Evolutionary conservation across 2,329 filamentous ascomycete species (phyloP), one percentile per base, ranked within the genome.

Genomic region (Epichloe sibirici): DNA sequence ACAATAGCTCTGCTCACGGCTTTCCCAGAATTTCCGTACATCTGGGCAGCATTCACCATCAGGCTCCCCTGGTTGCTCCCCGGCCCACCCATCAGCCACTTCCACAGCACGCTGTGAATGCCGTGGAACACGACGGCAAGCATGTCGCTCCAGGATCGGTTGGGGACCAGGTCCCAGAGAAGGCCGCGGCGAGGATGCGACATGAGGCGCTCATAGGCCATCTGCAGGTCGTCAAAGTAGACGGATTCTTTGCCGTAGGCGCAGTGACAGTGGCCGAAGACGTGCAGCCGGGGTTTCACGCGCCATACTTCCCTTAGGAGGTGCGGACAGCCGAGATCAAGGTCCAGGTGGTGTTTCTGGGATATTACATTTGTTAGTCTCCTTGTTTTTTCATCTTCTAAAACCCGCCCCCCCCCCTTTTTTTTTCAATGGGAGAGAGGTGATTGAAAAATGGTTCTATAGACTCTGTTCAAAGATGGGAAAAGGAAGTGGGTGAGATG

Each of bases 251-350:
- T 73, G 15, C 89, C 90, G 45, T 85, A 78, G 8, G 81, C 86
- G 62, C 77, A 85, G 69, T 95, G 90, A 25, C 90, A 78, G 67
- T 95, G 90, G 1, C 89, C 90, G 65, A 93, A 95, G 47, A 95
- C 77, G 66, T 95, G 88, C 13, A 95, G 71, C 12, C 73, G 73
- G 0, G 90, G 90, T 56, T 79, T 82, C 11, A 89, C 81, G 38
- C 85, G 79, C 82, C 85, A 88, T 17, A 86, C 67, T 62, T 94
- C 89, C 13, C 74, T 69, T 5, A 91, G 74, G 5, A 95, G 75
- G 52, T 79, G 76, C 6, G 82, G 78, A 58, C 86, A 90, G 52
- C 88, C 89, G 45, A 89, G 70, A 3, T 76, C 81, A 49, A 82
- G 76, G 58, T 85, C 85, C 37, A 83, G 73, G 63, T 95, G 88